Evolutionary conservation across 371 early-diverging fungal species (phyloP).

Genomic region (Gilbertella persicaria): DNA sequence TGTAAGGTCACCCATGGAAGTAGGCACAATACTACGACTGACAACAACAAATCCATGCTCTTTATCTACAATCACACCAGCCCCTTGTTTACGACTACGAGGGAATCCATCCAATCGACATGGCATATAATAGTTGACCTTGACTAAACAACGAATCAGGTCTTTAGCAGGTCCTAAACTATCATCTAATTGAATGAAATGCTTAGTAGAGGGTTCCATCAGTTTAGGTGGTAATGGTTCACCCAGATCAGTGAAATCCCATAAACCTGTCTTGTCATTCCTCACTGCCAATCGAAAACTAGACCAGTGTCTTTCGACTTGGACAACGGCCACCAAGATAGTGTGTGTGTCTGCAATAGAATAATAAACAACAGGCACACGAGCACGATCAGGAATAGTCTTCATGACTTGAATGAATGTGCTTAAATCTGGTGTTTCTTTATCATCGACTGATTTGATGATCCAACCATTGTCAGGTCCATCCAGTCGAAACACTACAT

Average conservation of each 20-base stretch:
- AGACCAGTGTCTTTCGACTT: slow-evolving; percentile 82
- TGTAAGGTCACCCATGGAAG: slow-evolving; percentile 70
- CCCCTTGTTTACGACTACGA: slow-evolving; percentile 65
- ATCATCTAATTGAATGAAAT: slow-evolving; percentile 58
- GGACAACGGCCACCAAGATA: slow-evolving; percentile 69
- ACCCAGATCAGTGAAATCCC: slow-evolving; percentile 74
- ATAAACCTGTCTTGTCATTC: slow-evolving; percentile 76
- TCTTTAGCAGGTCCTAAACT: slow-evolving; percentile 60
- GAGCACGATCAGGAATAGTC: slow-evolving; percentile 71
- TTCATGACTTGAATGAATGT: slow-evolving; percentile 79
- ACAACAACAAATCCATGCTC: slow-evolving; percentile 71
- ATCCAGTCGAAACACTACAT: slow-evolving; percentile 71
- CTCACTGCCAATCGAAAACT: slow-evolving; percentile 74
- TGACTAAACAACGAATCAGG: slow-evolving; percentile 65
- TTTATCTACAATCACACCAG: slow-evolving; percentile 76
- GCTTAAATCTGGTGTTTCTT: slow-evolving; percentile 71
- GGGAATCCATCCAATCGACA: slow-evolving; percentile 71
- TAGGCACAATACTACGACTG: slow-evolving; percentile 73
- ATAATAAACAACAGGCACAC: slow-evolving; percentile 82
- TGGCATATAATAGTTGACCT: slow-evolving; percentile 68
- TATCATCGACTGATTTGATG: slow-evolving; percentile 70
- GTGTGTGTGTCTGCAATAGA: slow-evolving; percentile 80
- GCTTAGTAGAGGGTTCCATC: slow-evolving; percentile 57
- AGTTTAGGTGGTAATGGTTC: slow-evolving; percentile 45
- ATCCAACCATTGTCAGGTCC: slow-evolving; percentile 84